Conservation (phyloP, 129 eudicot species). For the Cynara cardunculus region DNA sequence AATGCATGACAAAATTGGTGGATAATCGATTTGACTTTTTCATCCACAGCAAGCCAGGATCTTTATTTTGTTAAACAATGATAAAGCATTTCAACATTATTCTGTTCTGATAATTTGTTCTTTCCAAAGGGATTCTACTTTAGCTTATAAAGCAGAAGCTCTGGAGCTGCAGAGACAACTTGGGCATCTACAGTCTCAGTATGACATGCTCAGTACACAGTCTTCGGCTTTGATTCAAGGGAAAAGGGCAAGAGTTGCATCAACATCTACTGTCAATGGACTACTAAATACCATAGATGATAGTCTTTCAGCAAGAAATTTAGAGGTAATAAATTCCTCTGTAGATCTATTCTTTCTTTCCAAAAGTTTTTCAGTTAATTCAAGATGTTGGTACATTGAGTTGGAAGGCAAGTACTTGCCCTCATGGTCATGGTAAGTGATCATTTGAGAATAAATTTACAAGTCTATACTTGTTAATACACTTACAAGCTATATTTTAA, state of each 20-base stretch:
- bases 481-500: background rate
- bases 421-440: background rate
- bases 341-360: background rate
- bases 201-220: constrained; percentile 88
- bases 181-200: constrained; percentile 74
- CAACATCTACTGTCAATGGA: constrained; percentile 83
- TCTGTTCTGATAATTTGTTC: constrained; percentile 4
- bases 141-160: constrained; percentile 77
- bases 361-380: background rate
- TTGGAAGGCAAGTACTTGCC: background rate
- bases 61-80: background rate
- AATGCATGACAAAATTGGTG: background rate
- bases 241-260: constrained; percentile 89
- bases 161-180: constrained; percentile 88
- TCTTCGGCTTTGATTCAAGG: constrained; percentile 89
- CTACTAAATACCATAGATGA: constrained; percentile 69
- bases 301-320: constrained; percentile 77
- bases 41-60: background rate
- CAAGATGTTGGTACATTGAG: background rate
- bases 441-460: background rate
- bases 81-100: background rate
- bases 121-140: constrained; percentile 72
- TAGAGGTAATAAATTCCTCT: constrained; percentile 49
- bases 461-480: background rate
- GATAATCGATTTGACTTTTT: background rate